A percentile compares a stretch with the other conserved stretches of the same genome.
These are phyloP conservation scores for Fusarium sp. DNA, from an alignment of 2,329 filamentous ascomycete species.

Conservation along the genomic window DNA sequence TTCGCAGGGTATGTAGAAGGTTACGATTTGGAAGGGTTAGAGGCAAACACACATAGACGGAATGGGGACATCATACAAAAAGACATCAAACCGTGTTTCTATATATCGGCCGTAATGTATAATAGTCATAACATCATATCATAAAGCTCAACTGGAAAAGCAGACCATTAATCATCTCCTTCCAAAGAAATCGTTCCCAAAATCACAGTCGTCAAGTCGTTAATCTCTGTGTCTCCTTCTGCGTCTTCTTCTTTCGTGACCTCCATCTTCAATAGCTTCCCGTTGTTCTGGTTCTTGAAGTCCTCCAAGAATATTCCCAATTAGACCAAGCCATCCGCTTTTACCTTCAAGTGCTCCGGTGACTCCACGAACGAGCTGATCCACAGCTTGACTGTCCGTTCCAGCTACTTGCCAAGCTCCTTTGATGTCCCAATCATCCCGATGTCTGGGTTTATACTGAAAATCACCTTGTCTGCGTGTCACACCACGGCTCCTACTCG, in stretches of 20 bases:
- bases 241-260: conserved; percentile 26
- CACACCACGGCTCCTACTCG: conserved; percentile 37
- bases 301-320: conserved; percentile 46
- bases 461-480: conserved; percentile 55
- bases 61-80: background rate
- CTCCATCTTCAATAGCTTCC: conserved; percentile 26
- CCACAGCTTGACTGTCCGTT: conserved; percentile 54
- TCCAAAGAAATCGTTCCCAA: conserved; percentile 25
- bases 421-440: conserved; percentile 48
- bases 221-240: conserved; percentile 28
- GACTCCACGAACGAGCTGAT: conserved; percentile 44
- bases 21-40: background rate
- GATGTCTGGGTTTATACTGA: conserved; percentile 47
- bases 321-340: conserved; percentile 44
- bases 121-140: conserved; percentile 40
- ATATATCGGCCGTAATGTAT: conserved; percentile 42
- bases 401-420: conserved; percentile 58
- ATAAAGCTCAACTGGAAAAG: conserved; percentile 23
- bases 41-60: background rate
- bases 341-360: conserved; percentile 45
- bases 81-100: conserved; percentile 33
- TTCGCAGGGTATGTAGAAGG: background rate
- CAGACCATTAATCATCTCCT: conserved; percentile 25
- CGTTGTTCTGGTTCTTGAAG: conserved; percentile 16
- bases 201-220: conserved; percentile 38